Evolutionary conservation across 768 basidiomycete genomes (phyloP), one percentile per base, ranked within the genome.

Genomic region (Termitomyces titanicus): DNA sequence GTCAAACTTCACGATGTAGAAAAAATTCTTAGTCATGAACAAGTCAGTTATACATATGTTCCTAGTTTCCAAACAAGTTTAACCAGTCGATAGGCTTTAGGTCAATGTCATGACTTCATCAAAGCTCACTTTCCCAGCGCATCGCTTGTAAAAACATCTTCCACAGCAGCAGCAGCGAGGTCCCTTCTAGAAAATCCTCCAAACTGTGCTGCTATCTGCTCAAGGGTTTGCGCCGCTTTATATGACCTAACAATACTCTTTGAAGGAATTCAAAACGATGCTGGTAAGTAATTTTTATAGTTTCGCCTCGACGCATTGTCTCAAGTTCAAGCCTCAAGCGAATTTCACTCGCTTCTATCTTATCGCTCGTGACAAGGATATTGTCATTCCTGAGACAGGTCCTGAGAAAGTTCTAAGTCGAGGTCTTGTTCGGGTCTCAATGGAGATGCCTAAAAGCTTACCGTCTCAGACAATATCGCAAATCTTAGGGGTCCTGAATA

Each of bases 321-420:
- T 20, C 27, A 45, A 39, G 27, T 39, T 22, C 40, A 38, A 44
- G 51, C 37, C 35, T 15, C 40, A 33, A 89, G 89, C 68, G 18
- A 89, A 90, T 60, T 81, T 74, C 49, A 90, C 89, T 5, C 80
- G 87, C 39, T 90, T 90, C 70, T 87, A 81, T 61, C 70, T 89
- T 44, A 60, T 89, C 54, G 72, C 79, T 3, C 66, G 72, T 29
- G 70, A 74, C 13, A 63, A 61, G 34, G 64, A 74, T 3, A 55
- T 59, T 18, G 10, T 37, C 51, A 8, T 59, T 37, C 42, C 58
- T 40, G 54, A 60, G 50, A 31, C 34, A 45, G 37, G 20, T 31
- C 25, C 31, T 20, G 38, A 48, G 44, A 50, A 43, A 44, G 25
- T 53, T 33, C 51, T 53, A 35, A 58, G 60, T 45, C 72, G 66